phyloP scores from a whole-genome alignment of 192 early-diverging fungal species.

The Entophlyctis helioformis region DNA sequence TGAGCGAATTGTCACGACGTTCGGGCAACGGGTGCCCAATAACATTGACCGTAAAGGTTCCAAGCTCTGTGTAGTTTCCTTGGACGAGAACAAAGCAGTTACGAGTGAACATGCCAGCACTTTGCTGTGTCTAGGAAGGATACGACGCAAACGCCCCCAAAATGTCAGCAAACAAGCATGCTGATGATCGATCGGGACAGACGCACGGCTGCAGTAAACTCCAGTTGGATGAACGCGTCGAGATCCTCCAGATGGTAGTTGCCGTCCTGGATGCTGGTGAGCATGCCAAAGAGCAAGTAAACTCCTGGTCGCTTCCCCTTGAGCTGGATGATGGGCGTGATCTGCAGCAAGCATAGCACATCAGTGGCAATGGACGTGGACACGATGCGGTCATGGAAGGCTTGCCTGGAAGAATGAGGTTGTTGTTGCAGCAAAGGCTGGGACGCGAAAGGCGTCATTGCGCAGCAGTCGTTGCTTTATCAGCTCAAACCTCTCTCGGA shows the following conservation, averaged over 20 bases:
- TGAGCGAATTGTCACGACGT: conserved; percentile 25
- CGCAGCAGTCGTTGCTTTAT: conserved; percentile 68
- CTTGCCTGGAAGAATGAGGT: background rate
- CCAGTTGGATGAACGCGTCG: conserved; percentile 64
- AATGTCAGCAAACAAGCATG: background rate
- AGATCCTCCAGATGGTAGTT: conserved; percentile 77
- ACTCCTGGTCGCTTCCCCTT: conserved; percentile 51
- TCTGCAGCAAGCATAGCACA: too few relatives aligned
- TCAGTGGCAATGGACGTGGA: background rate
- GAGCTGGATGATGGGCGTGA: conserved; percentile 71
- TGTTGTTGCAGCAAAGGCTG: conserved; percentile 38
- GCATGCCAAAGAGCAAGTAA: conserved; percentile 80
- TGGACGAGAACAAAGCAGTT: conserved; percentile 79
- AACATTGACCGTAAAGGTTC: conserved; percentile 53
- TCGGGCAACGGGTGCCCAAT: conserved; percentile 74
- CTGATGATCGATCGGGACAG: too few relatives aligned
- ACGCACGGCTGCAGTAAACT: conserved; percentile 43
- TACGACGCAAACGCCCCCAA: background rate
- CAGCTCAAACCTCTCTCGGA: conserved; percentile 66
- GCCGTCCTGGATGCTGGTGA: conserved; percentile 68
- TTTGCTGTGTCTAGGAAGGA: conserved; percentile 20
- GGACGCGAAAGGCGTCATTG: conserved; percentile 64
- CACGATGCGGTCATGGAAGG: background rate
- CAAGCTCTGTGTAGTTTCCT: conserved; percentile 61
- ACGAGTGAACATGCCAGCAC: conserved; percentile 69